phyloP scores from a whole-genome alignment of 2,329 filamentous ascomycete genomes.

The Pseudogymnoascus sp. region DNA sequence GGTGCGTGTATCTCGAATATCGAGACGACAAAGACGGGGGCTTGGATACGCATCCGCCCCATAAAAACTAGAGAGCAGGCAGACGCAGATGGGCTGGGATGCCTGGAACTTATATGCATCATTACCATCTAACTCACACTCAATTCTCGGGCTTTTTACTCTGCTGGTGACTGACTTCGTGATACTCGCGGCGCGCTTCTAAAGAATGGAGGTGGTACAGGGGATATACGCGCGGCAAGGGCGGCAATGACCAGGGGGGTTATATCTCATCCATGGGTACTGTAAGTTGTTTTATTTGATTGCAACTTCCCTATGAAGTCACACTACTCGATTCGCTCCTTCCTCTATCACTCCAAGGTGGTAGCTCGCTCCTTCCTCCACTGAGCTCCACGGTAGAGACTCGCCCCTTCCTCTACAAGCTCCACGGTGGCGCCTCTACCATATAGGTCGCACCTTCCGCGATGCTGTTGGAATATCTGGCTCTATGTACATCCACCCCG shows the following conservation, averaged over 20 bases:
- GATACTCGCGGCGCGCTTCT: neutral
- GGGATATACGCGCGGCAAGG: neutral
- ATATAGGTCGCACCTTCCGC: neutral
- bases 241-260: neutral
- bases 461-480: neutral
- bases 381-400: neutral
- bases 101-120: neutral
- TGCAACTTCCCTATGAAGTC: neutral
- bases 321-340: neutral
- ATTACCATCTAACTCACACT: neutral
- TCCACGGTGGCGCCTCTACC: neutral
- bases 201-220: neutral
- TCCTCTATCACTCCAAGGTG: neutral
- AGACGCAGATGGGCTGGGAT: neutral
- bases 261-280: neutral
- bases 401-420: neutral
- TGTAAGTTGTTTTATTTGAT: neutral
- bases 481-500: neutral
- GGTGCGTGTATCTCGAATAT: neutral
- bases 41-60: neutral
- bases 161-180: neutral
- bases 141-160: neutral
- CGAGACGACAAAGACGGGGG: neutral
- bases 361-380: neutral
- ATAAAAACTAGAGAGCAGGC: neutral